These are phyloP conservation scores for Melocanna baccifera DNA, from an alignment of 176 grass and related monocot genomes.

Conservation along the genomic window DNA sequence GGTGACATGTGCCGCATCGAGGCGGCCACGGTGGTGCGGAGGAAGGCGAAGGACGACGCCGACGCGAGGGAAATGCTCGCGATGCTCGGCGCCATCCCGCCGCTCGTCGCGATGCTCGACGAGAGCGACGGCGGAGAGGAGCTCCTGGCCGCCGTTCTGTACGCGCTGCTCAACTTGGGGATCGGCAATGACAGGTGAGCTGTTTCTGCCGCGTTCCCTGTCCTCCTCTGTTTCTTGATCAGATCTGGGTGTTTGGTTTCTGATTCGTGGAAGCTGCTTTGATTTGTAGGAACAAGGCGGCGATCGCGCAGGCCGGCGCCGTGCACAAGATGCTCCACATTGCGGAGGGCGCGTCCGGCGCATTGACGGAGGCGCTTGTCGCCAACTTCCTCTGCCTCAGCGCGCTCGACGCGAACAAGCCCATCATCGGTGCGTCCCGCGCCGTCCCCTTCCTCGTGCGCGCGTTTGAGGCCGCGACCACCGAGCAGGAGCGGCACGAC, in stretches of 20 bases:
- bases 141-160: slow-evolving; percentile 49
- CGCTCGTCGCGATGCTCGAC: slow-evolving; percentile 77
- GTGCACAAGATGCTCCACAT: slow-evolving; percentile 91
- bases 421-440: slow-evolving; percentile 73
- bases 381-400: slow-evolving; percentile 96
- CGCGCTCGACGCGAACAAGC: slow-evolving; percentile 81
- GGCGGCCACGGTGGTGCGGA: slow-evolving; percentile 57
- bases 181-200: slow-evolving; percentile 93
- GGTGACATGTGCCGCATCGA: slow-evolving; percentile 27
- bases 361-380: slow-evolving; percentile 54
- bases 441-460: slow-evolving; percentile 52
- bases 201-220: background rate
- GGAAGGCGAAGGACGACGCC: slow-evolving; percentile 76
- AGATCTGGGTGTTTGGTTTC: slow-evolving; percentile 28
- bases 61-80: slow-evolving; percentile 75
- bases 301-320: slow-evolving; percentile 83
- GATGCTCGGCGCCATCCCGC: slow-evolving; percentile 82
- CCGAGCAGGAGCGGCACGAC: slow-evolving; percentile 51
- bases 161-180: slow-evolving; percentile 85
- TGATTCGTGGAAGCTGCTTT: background rate
- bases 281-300: slow-evolving; percentile 74
- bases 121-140: slow-evolving; percentile 26
- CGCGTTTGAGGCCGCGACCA: slow-evolving; percentile 33
- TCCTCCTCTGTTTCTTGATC: slow-evolving; percentile 37
- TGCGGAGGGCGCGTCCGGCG: slow-evolving; percentile 21